Evolutionary conservation across 2,329 filamentous ascomycete species (phyloP).

Genomic region (Cordyceps fumosorosea): DNA sequence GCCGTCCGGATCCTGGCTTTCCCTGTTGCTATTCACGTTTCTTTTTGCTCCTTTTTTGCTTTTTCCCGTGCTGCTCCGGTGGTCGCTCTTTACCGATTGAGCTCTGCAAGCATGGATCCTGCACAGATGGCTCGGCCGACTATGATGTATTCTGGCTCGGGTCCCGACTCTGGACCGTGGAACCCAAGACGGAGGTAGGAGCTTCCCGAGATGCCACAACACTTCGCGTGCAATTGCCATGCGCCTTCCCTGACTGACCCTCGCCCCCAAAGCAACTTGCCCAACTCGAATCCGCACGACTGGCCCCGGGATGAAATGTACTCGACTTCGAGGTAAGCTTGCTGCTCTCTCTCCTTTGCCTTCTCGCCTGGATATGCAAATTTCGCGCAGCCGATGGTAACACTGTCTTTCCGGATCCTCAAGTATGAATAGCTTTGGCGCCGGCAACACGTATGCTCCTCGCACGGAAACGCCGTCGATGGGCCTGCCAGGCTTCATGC

Average conservation of each 20-base stretch:
- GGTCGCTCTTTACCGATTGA: not conserved
- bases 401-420: not conserved
- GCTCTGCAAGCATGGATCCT: slow-evolving; percentile 9
- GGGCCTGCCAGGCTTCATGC: slow-evolving; percentile 34
- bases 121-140: slow-evolving; percentile 12
- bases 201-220: not conserved
- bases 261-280: not conserved
- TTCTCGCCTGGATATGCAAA: not conserved
- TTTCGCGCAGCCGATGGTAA: not conserved
- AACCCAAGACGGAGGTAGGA: slow-evolving; percentile 14
- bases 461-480: slow-evolving; percentile 35
- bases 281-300: slow-evolving; percentile 4
- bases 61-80: not conserved
- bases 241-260: not conserved
- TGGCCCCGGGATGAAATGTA: slow-evolving; percentile 13
- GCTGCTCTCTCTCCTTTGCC: not conserved
- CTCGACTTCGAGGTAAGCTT: slow-evolving; percentile 11
- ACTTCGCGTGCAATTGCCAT: not conserved
- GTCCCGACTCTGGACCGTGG: slow-evolving; percentile 11
- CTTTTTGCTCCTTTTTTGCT: not conserved
- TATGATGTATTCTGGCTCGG: slow-evolving; percentile 11
- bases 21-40: not conserved
- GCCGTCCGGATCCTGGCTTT: not conserved
- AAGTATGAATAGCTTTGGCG: slow-evolving; percentile 8
- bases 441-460: slow-evolving; percentile 15